Conservation (phyloP, 306 rosid genomes). For the Cicer arietinum region DNA sequence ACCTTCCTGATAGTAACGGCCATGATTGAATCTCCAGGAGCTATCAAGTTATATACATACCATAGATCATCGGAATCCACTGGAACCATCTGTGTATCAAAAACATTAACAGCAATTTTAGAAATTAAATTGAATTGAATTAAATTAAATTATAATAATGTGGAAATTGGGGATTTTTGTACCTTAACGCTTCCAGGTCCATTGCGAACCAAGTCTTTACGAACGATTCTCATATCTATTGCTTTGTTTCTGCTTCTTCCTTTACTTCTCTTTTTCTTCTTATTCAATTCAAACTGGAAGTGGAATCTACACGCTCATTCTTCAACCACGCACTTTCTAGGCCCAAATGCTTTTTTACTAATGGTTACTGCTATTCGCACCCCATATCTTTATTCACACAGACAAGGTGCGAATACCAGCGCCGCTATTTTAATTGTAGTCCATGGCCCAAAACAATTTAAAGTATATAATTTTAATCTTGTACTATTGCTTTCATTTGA, state of each 20-base stretch:
- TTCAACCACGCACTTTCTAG: too few species aligned
- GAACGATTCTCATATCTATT: conserved; percentile 75
- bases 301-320: too few species aligned
- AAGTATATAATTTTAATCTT: too few species aligned
- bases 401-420: too few species aligned
- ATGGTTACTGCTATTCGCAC: too few species aligned
- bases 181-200: conserved; percentile 99
- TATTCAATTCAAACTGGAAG: background rate
- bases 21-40: conserved; percentile 86
- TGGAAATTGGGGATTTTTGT: background rate
- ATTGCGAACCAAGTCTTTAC: conserved; percentile 60
- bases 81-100: conserved; percentile 74
- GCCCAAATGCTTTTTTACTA: too few species aligned
- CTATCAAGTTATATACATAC: conserved; percentile 85
- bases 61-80: conserved; percentile 92
- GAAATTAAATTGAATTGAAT: background rate
- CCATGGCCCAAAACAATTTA: too few species aligned
- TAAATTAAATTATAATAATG: background rate
- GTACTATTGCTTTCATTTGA: too few species aligned
- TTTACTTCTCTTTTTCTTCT: background rate
- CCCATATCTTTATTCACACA: too few species aligned
- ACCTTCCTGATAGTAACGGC: conserved; percentile 95
- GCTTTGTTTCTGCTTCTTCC: background rate
- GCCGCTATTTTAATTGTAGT: too few species aligned
- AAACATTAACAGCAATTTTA: background rate